These are phyloP conservation scores for Melocanna baccifera DNA, from an alignment of 176 grass and related monocot species.

Conservation along the genomic window DNA sequence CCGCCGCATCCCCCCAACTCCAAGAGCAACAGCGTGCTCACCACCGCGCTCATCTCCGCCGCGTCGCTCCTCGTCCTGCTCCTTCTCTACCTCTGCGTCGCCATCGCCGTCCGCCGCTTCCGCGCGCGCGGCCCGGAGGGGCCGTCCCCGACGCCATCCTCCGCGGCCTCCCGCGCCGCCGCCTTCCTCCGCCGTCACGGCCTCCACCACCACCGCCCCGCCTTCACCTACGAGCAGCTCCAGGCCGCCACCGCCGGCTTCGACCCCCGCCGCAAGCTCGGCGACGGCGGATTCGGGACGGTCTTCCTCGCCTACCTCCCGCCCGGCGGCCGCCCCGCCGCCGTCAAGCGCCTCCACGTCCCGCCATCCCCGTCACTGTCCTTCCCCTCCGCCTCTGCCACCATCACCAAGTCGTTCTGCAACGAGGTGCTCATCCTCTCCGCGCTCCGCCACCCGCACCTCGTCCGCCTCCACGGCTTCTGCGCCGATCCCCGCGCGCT, in stretches of 20 bases:
- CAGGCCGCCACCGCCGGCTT: slow-evolving; percentile 64
- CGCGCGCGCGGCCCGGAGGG: slow-evolving; percentile 23
- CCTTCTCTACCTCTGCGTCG: slow-evolving; percentile 57
- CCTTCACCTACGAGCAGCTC: slow-evolving; percentile 84
- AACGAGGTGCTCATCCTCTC: slow-evolving; percentile 96
- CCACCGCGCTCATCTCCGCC: slow-evolving; percentile 31
- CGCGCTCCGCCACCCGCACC: slow-evolving; percentile 78
- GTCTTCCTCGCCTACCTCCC: slow-evolving; percentile 68
- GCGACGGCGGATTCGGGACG: slow-evolving; percentile 78
- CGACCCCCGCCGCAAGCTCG: slow-evolving; percentile 67
- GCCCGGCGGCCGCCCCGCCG: slow-evolving; percentile 48
- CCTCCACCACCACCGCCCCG: slow-evolving; percentile 52
- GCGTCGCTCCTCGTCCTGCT: slow-evolving; percentile 48
- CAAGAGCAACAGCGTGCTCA: slow-evolving; percentile 17
- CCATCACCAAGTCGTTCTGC: slow-evolving; percentile 80
- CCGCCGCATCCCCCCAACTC: slow-evolving; percentile 14
- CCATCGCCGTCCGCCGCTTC: slow-evolving; percentile 46
- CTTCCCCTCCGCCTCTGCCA: slow-evolving; percentile 44
- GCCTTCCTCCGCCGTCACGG: slow-evolving; percentile 63
- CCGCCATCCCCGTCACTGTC: slow-evolving; percentile 54
- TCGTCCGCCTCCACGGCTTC: slow-evolving; percentile 91
- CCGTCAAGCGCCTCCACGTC: slow-evolving; percentile 81
- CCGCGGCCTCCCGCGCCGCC: slow-evolving; percentile 44
- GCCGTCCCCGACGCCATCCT: slow-evolving; percentile 22
- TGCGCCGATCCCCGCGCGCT: slow-evolving; percentile 85